A percentile compares a stretch with the other conserved stretches of the same genome.
Evolutionary conservation across 768 basidiomycete genomes (phyloP).

Genomic region (Pleurotus cornucopiae): DNA sequence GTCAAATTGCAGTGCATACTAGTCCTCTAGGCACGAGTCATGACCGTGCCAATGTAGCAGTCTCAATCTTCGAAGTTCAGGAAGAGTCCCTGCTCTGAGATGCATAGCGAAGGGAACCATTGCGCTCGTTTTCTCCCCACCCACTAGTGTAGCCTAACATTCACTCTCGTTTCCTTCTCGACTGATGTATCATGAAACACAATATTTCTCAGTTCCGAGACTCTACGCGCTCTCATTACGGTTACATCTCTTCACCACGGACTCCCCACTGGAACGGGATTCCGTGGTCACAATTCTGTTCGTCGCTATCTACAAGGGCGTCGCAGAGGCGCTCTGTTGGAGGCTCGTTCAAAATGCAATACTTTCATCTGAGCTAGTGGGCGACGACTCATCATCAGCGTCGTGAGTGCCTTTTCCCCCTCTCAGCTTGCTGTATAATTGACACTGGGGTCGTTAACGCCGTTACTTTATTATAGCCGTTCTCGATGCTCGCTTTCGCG

Average conservation of each 20-base stretch:
- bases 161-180: no score
- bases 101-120: no score
- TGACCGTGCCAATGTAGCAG: no score
- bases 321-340: conserved; percentile 80
- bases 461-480: conserved; percentile 44
- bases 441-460: not conserved
- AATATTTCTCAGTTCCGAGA: conserved; percentile 40
- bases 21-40: no score
- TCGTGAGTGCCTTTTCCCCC: conserved; percentile 40
- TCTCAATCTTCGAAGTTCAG: no score
- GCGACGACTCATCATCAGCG: conserved; percentile 76
- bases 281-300: conserved; percentile 65
- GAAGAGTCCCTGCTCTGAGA: no score
- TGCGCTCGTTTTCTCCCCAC: no score
- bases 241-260: conserved; percentile 79
- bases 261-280: conserved; percentile 76
- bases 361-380: conserved; percentile 83
- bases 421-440: not conserved
- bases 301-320: conserved; percentile 73
- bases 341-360: conserved; percentile 69
- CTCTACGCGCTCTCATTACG: conserved; percentile 72
- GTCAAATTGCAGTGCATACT: no score
- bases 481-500: conserved; percentile 46
- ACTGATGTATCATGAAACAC: no score
- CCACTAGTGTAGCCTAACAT: no score